These are phyloP conservation scores for Cryphonectria parasitica DNA, from an alignment of 2,329 filamentous ascomycete genomes.

Conservation along the genomic window DNA sequence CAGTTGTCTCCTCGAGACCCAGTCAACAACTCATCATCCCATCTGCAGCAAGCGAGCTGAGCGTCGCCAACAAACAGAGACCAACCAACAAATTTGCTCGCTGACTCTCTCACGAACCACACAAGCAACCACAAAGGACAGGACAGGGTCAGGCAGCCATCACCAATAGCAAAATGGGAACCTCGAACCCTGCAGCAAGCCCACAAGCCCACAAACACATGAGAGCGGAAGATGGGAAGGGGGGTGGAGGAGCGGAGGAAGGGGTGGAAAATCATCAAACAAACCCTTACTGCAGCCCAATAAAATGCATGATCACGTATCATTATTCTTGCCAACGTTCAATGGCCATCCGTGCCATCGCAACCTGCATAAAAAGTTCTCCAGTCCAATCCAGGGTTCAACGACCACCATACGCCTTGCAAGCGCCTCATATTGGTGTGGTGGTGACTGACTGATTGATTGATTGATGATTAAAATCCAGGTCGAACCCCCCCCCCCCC, in stretches of 20 bases:
- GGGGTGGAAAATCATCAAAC: neutral
- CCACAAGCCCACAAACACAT: neutral
- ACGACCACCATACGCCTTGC: neutral
- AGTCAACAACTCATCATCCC: neutral
- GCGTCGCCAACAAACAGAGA: neutral
- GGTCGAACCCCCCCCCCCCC: neutral
- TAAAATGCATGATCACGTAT: constrained; percentile 4
- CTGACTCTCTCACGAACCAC: neutral
- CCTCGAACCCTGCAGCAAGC: neutral
- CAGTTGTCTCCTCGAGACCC: neutral
- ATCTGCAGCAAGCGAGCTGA: neutral
- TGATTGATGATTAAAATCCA: neutral
- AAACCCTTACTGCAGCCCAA: neutral
- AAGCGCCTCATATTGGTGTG: neutral
- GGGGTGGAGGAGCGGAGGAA: neutral
- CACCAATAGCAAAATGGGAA: neutral
- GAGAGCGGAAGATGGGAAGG: neutral
- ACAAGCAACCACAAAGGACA: no score
- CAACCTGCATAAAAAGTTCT: neutral
- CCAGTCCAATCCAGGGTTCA: neutral
- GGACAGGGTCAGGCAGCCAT: neutral
- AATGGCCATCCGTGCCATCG: neutral
- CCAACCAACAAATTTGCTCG: neutral
- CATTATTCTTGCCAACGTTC: neutral
- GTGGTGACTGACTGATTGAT: neutral